phyloP scores from a whole-genome alignment of 768 basidiomycete genomes.

The Termitomyces heimii region DNA sequence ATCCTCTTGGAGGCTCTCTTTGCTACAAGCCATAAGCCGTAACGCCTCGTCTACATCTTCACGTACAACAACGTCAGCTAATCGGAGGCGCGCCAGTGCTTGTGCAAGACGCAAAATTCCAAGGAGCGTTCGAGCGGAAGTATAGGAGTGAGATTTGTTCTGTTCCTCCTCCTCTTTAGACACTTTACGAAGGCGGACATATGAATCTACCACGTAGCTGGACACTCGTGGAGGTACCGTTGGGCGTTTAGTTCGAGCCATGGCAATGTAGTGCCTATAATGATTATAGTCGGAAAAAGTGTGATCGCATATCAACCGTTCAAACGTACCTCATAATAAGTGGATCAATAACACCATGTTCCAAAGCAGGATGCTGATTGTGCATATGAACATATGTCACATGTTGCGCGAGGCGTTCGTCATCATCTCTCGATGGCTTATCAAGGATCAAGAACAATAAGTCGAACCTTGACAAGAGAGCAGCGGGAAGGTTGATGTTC shows the following conservation, averaged over 20 bases:
- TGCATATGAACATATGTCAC: constrained; percentile 99
- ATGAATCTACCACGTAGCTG: constrained; percentile 90
- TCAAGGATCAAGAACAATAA: constrained; percentile 95
- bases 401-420: constrained; percentile 93
- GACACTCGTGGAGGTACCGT: constrained; percentile 87
- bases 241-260: constrained; percentile 83
- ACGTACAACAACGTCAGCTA: constrained; percentile 72
- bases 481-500: constrained; percentile 98
- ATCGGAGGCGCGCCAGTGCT: constrained; percentile 88
- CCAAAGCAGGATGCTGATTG: constrained; percentile 81
- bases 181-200: constrained; percentile 90
- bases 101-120: constrained; percentile 93
- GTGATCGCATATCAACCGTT: constrained; percentile 3
- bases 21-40: constrained; percentile 94
- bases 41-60: constrained; percentile 95
- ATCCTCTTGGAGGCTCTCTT: constrained; percentile 83
- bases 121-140: constrained; percentile 92
- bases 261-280: constrained; percentile 87
- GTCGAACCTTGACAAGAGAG: constrained; percentile 93
- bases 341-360: constrained; percentile 81
- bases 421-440: constrained; percentile 91
- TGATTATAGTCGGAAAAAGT: background rate
- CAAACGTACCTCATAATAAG: constrained; percentile 72
- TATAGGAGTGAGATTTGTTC: constrained; percentile 89
- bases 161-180: constrained; percentile 87